Base-by-base conservation (phyloP, 129 eudicot genomes). In the Escallonia rubra region DNA sequence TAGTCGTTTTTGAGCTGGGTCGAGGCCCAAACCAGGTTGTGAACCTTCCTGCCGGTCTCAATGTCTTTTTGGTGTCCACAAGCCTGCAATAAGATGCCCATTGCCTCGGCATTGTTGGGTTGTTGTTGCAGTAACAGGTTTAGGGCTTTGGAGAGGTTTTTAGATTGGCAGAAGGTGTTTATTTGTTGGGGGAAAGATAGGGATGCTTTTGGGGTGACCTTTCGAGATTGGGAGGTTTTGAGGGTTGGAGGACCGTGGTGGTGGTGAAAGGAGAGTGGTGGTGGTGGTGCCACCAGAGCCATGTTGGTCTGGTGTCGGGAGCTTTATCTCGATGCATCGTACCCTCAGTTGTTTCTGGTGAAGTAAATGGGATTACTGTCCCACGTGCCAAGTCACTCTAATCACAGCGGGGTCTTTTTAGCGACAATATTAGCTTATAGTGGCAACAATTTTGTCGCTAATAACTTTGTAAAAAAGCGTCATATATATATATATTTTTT, bases 1-100 rank as follows among this genome's bases (percentile, higher is more conserved):
- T 42, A 10, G 47, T 83, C 75, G 49, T 79, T 42, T 43, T 61
- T 73, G 57, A 72, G 70, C n/a, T 71, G 61, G 12, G 58, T 61
- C 2, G 80, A 83, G 4, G 61, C 66, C 41, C 45, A 47, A 16
- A 83, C 68, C 46, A 79, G 10, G 47, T 79, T 65, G 60, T 83
- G 85, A 40, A 70, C 63, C 56, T 73, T 72, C 52, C 80, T 57
- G 62, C 82, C 88, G 16, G 39, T 57, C 55, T 72, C 77, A 43
- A 72, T 61, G 61, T 83, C 84, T 57, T 76, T 83, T 61, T 65
- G 57, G 43, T 15, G 41, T 47, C 72, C 80, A 78, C 85, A 79
- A 14, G 85, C 76, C 16, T 83, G 85, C 16, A 83, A 58, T 45
- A 77, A 67, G 13, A 71, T 49, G 34, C 74, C 68, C 67, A 65